Conservation (phyloP, 495 filamentous ascomycete species). For the Neurospora sp. region DNA sequence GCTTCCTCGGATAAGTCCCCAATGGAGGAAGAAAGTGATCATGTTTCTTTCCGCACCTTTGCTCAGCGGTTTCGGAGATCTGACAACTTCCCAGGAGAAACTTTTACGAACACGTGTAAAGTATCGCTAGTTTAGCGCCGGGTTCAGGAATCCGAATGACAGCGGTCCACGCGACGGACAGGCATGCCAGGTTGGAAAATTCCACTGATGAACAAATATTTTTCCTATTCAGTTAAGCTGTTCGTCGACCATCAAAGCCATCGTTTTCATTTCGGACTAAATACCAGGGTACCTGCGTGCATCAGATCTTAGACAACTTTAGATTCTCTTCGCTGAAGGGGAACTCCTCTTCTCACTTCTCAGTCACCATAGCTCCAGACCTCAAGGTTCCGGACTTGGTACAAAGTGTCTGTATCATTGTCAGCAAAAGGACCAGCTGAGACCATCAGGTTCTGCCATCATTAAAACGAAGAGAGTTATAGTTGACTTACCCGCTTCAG, state of each 20-base stretch:
- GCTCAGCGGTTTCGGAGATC: neutral
- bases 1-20: neutral
- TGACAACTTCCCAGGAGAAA: neutral
- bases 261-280: neutral
- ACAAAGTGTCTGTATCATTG: conserved; percentile 25
- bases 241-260: neutral
- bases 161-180: neutral
- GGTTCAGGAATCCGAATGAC: neutral
- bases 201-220: neutral
- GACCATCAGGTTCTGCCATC: neutral
- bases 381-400: conserved; percentile 30
- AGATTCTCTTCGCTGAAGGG: neutral
- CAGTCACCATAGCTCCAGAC: conserved; percentile 30
- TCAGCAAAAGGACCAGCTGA: neutral
- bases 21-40: neutral
- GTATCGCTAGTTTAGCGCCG: neutral
- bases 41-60: neutral
- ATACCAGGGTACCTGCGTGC: neutral
- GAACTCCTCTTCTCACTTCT: neutral
- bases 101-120: neutral
- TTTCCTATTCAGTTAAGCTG: neutral
- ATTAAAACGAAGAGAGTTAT: neutral
- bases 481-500: conserved; percentile 24
- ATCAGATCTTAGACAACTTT: neutral
- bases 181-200: neutral